Evolutionary conservation across 495 filamentous ascomycete species (phyloP), one percentile per base, ranked within the genome.

Genomic region (Usnea hakonensis): DNA sequence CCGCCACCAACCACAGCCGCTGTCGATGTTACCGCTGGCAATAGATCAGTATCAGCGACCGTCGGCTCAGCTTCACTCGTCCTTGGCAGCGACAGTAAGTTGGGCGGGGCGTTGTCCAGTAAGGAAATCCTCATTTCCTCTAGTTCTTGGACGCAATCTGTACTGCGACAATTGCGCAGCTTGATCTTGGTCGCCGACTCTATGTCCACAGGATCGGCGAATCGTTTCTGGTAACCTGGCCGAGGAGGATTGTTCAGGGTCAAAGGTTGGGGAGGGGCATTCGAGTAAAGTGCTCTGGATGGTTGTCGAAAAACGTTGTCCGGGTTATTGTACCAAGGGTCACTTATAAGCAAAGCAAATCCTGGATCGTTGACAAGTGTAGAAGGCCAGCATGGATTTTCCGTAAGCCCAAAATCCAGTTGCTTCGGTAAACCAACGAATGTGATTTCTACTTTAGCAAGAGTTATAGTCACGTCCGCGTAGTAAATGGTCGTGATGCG

Each of bases 381-480:
- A n/a, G 16, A n/a, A n/a, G 55, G 55, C 55, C 55, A 58, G 55
- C 55, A 58, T 10, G 28, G 55, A 17, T 58, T 58, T 13, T 33
- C 55, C 30, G 55, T 58, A 0, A 41, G 2, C 1, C 38, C 38
- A 8, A 41, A 41, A 8, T 41, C 38, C 16, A 17, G 38, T 1
- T 41, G 2, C 5, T 19, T 2, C 38, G 38, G 38, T 17, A 17
- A 41, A 2, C 14, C 38, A 41, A 17, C 38, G 6, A 41, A 41
- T 19, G 14, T 13, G 19, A 41, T 41, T 2, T 13, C 16, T 41
- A 41, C 38, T 41, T 13, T 41, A 1, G 38, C 9, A 17, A 41
- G 38, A 17, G 38, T 41, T 19, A 17, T 41, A 6, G 38, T 41
- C 38, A 41, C 38, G 16, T 41, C 38, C 14, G 14, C 16, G 19